phyloP scores from a whole-genome alignment of 192 early-diverging fungal species.

The Geosiphon pyriformis region DNA sequence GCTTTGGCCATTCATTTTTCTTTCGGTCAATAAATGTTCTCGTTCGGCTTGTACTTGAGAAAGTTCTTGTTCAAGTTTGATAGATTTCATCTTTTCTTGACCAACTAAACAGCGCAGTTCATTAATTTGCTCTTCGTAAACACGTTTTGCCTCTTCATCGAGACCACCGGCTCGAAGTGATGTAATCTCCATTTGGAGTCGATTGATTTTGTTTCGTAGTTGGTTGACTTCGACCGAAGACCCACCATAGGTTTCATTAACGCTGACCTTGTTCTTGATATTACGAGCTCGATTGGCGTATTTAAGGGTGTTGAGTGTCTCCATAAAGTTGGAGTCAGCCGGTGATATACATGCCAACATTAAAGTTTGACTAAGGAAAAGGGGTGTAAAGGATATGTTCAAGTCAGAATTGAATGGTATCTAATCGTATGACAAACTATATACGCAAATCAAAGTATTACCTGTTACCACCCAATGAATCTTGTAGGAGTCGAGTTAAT shows the following conservation, averaged over 20 bases:
- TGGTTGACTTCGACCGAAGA: conserved; percentile 47
- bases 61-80: conserved; percentile 33
- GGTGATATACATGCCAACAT: conserved; percentile 94
- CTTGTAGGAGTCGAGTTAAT: conserved; percentile 95
- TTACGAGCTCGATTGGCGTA: conserved; percentile 96
- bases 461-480: conserved; percentile 90
- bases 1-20: too few species aligned
- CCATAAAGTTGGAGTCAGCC: conserved; percentile 76
- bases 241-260: conserved; percentile 51
- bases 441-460: neutral
- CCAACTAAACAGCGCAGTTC: conserved; percentile 36
- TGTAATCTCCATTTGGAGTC: conserved; percentile 48
- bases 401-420: neutral
- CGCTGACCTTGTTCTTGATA: conserved; percentile 80
- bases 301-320: conserved; percentile 93
- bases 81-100: conserved; percentile 43
- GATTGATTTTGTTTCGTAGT: conserved; percentile 44
- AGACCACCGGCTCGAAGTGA: conserved; percentile 36
- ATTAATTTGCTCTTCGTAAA: conserved; percentile 40
- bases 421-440: too few species aligned
- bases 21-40: conserved; percentile 48
- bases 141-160: conserved; percentile 27
- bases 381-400: neutral
- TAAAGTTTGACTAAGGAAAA: conserved; percentile 63
- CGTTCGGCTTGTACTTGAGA: conserved; percentile 42